Percentiles rank a stretch among this genome's conserved stretches.
phyloP scores from a whole-genome alignment of 2,329 filamentous ascomycete genomes.

The Ramularia collo-cygni region DNA sequence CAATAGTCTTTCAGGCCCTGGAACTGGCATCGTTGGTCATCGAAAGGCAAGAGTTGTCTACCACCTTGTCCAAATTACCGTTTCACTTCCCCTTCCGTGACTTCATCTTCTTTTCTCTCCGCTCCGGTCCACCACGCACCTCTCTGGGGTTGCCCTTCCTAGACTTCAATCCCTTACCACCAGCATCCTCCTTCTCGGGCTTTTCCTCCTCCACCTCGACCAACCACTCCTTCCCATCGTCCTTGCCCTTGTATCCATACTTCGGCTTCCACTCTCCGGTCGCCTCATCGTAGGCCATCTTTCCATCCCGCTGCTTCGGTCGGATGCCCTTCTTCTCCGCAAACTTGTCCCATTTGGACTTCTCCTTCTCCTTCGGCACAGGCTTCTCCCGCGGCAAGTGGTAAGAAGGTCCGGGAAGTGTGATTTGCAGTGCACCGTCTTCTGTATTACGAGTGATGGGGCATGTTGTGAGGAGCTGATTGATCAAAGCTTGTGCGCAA shows the following conservation, averaged over 20 bases:
- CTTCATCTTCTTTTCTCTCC: constrained; percentile 15
- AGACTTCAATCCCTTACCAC: constrained; percentile 14
- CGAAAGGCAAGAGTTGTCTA: background rate
- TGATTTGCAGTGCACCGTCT: constrained; percentile 62
- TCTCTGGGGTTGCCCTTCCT: constrained; percentile 17
- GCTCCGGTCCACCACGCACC: constrained; percentile 6
- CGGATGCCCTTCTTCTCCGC: constrained; percentile 96
- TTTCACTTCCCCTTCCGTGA: constrained; percentile 17
- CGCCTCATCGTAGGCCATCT: constrained; percentile 77
- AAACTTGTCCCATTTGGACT: constrained; percentile 94
- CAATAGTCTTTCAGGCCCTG: no score
- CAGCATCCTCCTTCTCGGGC: constrained; percentile 58
- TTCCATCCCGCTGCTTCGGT: constrained; percentile 73
- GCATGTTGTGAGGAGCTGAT: constrained; percentile 88
- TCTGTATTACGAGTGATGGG: constrained; percentile 61
- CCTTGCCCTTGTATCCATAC: constrained; percentile 80
- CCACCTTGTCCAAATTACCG: background rate
- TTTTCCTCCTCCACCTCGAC: constrained; percentile 74
- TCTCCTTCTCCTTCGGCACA: constrained; percentile 69
- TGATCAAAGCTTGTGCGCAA: constrained; percentile 84
- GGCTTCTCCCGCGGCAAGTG: constrained; percentile 85
- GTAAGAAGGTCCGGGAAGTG: constrained; percentile 64
- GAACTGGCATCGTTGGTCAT: no score
- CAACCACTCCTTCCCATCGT: constrained; percentile 70
- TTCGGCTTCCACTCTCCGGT: constrained; percentile 84